Conservation (phyloP, 176 grass and related monocot genomes). For the Microstegium vimineum region DNA sequence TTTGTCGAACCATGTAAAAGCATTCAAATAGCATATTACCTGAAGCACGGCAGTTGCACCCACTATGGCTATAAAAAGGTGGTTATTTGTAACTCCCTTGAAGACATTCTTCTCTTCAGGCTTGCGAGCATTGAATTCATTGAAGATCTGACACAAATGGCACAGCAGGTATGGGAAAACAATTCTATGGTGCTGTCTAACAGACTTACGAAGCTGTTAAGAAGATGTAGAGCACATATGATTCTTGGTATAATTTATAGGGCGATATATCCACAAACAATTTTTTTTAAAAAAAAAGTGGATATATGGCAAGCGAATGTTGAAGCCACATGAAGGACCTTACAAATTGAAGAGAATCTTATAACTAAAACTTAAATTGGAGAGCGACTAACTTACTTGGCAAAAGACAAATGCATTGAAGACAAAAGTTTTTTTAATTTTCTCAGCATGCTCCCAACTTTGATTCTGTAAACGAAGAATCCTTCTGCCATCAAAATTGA, state of each 20-base stretch:
- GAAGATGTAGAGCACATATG: neutral
- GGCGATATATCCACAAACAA: neutral
- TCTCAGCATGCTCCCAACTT: constrained; percentile 51
- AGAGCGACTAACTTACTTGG: constrained; percentile 36
- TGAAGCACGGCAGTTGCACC: constrained; percentile 63
- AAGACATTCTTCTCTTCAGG: constrained; percentile 83
- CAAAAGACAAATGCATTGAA: constrained; percentile 96
- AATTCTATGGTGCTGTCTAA: neutral
- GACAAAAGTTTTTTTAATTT: constrained; percentile 78
- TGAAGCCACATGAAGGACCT: neutral
- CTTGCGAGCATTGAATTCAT: constrained; percentile 91
- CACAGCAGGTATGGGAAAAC: neutral
- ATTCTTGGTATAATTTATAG: neutral
- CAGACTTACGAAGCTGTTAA: neutral
- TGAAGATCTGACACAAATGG: constrained; percentile 64
- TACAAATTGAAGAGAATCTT: neutral
- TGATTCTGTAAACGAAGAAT: constrained; percentile 55
- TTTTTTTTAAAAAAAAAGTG: neutral
- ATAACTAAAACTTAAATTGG: neutral
- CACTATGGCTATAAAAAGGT: constrained; percentile 74
- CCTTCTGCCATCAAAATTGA: constrained; percentile 60
- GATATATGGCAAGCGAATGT: neutral
- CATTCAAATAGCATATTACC: constrained; percentile 37
- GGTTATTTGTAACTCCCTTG: constrained; percentile 69
- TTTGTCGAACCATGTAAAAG: neutral